Evolutionary conservation across 1,284 basidiomycete species (phyloP), one percentile per base, ranked within the genome.

Genomic region (Neonothopanus nambi): DNA sequence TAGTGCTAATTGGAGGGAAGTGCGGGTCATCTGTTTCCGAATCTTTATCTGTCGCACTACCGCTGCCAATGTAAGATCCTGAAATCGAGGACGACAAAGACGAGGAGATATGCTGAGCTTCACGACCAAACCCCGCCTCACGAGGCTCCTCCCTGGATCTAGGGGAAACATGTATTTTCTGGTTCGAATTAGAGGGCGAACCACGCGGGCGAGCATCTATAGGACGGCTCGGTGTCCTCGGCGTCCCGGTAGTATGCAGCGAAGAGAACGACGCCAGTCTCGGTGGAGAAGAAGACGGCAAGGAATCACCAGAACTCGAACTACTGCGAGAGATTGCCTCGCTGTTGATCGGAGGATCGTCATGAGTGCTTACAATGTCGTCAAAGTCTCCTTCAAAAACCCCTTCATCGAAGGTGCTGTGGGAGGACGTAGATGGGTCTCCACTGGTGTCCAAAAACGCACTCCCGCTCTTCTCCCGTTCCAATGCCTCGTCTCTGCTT

Each of bases 401-500:
- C 3, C 78, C 81, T 51, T 84, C 79, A 21, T 83, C 78, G n/a
- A 63, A 60, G 30, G 56, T 38, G 17, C 50, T 21, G 8, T 33
- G 30, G 8, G n/a, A n/a, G n/a, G 30, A 33, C 30, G 30, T 13
- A 6, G 38, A 48, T 1, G 51, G n/a, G 15, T 23, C 33, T 23
- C 55, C 49, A 17, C n/a, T 39, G 51, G 42, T 21, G 49, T n/a
- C 20, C 18, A 28, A 28, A 33, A 46, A 9, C 26, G 36, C 46
- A 12, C 26, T 30, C 28, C 39, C 40, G 15, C 20, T 40, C 43
- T 36, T 44, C 46, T 52, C 48, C 23, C 55, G 53, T 24, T 62
- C 61, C 46, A 63, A 55, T 21, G 82, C 83, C 64, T 93, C 89
- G 35, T 95, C 92, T 5, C 88, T 82, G 57, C 89, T 92, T 54